A percentile compares a stretch with the other conserved stretches of the same genome.
Evolutionary conservation across 768 basidiomycete species (phyloP).

Genomic region (Phylloporus scabripes): DNA sequence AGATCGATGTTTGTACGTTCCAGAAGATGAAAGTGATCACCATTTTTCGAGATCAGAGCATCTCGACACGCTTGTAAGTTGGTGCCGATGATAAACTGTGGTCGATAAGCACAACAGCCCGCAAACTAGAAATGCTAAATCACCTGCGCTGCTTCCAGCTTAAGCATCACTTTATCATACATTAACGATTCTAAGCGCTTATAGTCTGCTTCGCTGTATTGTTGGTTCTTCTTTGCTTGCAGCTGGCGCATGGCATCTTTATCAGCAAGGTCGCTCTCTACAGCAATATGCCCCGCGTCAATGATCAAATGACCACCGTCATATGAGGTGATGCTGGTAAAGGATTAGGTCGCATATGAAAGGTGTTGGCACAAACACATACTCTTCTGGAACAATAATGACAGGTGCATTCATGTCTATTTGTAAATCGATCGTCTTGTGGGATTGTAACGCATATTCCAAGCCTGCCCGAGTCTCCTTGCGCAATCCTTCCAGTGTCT

Average conservation of each 20-base stretch:
- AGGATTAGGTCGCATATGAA: slow-evolving; percentile 6
- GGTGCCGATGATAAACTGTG: slow-evolving; percentile 83
- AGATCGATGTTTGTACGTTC: slow-evolving; percentile 91
- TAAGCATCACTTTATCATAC: slow-evolving; percentile 88
- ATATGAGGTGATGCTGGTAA: slow-evolving; percentile 62
- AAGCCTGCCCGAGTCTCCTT: slow-evolving; percentile 93
- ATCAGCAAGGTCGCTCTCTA: slow-evolving; percentile 84
- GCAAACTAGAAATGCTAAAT: neutral
- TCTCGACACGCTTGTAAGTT: slow-evolving; percentile 76
- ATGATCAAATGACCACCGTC: slow-evolving; percentile 83
- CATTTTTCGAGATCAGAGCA: slow-evolving; percentile 58
- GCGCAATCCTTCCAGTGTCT: slow-evolving; percentile 87
- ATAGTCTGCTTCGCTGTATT: slow-evolving; percentile 87
- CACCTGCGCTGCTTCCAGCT: slow-evolving; percentile 87
- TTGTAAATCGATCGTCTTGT: slow-evolving; percentile 95
- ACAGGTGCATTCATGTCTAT: slow-evolving; percentile 96
- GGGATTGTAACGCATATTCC: slow-evolving; percentile 87
- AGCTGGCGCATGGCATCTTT: slow-evolving; percentile 75
- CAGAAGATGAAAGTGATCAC: slow-evolving; percentile 72
- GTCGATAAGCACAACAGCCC: slow-evolving; percentile 6
- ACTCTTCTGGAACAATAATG: slow-evolving; percentile 96
- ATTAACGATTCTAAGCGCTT: slow-evolving; percentile 81
- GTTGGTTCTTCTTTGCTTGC: slow-evolving; percentile 74
- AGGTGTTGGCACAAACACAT: slow-evolving; percentile 18
- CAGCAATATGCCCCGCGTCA: slow-evolving; percentile 94